Percentiles rank a stretch among this genome's conserved stretches.
Evolutionary conservation across 306 rosid species (phyloP).

Genomic region (Trichosanthes truncata): DNA sequence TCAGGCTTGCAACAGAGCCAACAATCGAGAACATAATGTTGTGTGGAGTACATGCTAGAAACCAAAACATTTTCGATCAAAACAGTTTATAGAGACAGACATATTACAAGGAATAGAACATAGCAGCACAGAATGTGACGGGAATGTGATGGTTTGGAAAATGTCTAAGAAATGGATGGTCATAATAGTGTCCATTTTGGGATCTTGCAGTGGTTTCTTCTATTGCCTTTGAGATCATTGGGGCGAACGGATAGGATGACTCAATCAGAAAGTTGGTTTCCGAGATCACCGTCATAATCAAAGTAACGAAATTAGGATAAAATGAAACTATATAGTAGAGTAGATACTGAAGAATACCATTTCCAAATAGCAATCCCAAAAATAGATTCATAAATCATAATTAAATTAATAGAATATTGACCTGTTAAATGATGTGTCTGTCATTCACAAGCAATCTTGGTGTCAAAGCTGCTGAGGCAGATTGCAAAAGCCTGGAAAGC

Average conservation of each 20-base stretch:
- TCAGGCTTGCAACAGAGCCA: background rate
- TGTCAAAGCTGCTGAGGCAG: conserved; percentile 79
- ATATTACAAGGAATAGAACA: background rate
- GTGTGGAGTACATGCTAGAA: background rate
- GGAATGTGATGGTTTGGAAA: too few species aligned
- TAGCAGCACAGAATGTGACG: background rate
- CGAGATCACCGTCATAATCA: background rate
- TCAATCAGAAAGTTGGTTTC: background rate
- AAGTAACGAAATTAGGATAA: background rate
- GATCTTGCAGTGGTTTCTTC: background rate
- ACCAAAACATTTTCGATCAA: background rate
- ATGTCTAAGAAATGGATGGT: background rate
- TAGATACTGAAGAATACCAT: background rate
- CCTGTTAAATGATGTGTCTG: conserved; percentile 1
- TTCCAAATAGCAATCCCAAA: background rate
- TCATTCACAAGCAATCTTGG: conserved; percentile 79
- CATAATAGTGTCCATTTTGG: background rate
- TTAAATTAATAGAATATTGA: background rate
- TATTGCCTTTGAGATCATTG: background rate
- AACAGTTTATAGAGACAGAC: background rate
- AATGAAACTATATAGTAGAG: background rate
- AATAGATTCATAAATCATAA: background rate
- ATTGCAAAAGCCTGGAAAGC: conserved; percentile 73
- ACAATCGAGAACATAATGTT: background rate
- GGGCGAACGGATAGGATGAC: background rate